Evolutionary conservation across 192 early-diverging fungal genomes (phyloP).

Genomic region (Backusella psychrophila): DNA sequence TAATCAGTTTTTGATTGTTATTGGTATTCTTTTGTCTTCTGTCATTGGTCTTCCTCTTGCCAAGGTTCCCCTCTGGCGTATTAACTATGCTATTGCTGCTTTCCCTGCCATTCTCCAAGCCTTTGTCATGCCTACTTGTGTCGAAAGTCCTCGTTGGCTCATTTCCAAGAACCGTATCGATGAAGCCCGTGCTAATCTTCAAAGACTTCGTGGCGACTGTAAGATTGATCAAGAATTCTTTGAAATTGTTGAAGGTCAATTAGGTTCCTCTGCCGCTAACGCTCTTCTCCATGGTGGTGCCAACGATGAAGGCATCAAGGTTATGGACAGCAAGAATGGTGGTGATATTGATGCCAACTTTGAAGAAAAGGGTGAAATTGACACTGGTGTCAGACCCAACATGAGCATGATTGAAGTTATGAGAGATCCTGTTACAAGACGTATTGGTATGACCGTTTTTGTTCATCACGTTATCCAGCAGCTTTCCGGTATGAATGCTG

Average conservation of each 20-base stretch:
- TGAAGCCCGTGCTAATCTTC: conserved; percentile 54
- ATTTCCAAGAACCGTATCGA: conserved; percentile 59
- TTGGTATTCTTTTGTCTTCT: conserved; percentile 74
- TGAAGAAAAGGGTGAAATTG: neutral
- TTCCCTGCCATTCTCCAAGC: conserved; percentile 57
- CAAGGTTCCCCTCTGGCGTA: conserved; percentile 65
- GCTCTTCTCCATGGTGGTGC: neutral
- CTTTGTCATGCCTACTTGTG: conserved; percentile 63
- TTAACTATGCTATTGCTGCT: conserved; percentile 60
- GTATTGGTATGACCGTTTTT: conserved; percentile 62
- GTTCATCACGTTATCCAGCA: conserved; percentile 75
- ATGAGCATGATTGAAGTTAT: conserved; percentile 51
- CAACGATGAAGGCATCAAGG: neutral
- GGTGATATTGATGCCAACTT: neutral
- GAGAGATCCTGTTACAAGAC: conserved; percentile 50
- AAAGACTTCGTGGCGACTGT: conserved; percentile 49
- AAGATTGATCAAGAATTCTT: conserved; percentile 61
- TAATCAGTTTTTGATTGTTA: conserved; percentile 76
- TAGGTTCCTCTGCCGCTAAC: conserved; percentile 1
- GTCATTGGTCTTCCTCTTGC: conserved; percentile 60
- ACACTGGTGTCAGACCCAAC: conserved; percentile 35
- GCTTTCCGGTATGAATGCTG: conserved; percentile 80
- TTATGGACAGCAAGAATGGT: neutral
- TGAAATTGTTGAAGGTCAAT: conserved; percentile 55
- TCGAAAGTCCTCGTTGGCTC: conserved; percentile 76